These are phyloP conservation scores for Sugiyamaella valdiviana DNA, from an alignment of 805 yeast species.

Conservation along the genomic window DNA sequence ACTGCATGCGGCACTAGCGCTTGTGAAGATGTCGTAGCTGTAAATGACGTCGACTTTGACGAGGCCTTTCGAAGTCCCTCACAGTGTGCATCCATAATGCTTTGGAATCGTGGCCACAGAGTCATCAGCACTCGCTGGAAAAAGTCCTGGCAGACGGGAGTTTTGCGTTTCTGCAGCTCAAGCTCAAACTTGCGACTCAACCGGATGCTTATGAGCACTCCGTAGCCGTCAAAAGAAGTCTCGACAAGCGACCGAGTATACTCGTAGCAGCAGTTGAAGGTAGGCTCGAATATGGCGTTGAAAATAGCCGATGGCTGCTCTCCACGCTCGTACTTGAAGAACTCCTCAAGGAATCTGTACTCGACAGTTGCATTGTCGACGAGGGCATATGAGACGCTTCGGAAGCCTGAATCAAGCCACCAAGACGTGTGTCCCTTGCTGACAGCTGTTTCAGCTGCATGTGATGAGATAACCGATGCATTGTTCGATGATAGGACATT, in stretches of 20 bases:
- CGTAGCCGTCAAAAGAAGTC: conserved; percentile 60
- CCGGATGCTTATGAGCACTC: conserved; percentile 68
- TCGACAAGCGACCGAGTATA: conserved; percentile 40
- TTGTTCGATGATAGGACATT: conserved; percentile 51
- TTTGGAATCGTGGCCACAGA: conserved; percentile 85
- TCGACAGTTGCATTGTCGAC: conserved; percentile 75
- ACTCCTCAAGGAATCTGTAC: conserved; percentile 63
- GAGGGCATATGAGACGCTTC: conserved; percentile 66
- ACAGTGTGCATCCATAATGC: conserved; percentile 69
- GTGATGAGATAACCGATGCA: conserved; percentile 67
- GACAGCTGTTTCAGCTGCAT: conserved; percentile 74
- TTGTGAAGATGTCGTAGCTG: conserved; percentile 30
- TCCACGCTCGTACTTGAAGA: conserved; percentile 42
- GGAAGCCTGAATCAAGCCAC: conserved; percentile 67
- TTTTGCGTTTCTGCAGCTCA: conserved; percentile 60
- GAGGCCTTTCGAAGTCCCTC: conserved; percentile 55
- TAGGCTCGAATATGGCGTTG: conserved; percentile 45
- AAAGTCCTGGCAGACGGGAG: conserved; percentile 67
- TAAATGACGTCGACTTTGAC: conserved; percentile 30
- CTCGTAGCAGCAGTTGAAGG: conserved; percentile 44
- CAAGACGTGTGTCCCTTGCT: conserved; percentile 35
- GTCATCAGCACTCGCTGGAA: conserved; percentile 56
- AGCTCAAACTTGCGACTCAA: conserved; percentile 58
- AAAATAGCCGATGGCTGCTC: conserved; percentile 30
- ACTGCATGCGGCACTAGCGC: conserved; percentile 49